A percentile compares a stretch with the other conserved stretches of the same genome.
These are phyloP conservation scores for Claviceps paspali DNA, from an alignment of 2,329 filamentous ascomycete genomes.

Conservation along the genomic window DNA sequence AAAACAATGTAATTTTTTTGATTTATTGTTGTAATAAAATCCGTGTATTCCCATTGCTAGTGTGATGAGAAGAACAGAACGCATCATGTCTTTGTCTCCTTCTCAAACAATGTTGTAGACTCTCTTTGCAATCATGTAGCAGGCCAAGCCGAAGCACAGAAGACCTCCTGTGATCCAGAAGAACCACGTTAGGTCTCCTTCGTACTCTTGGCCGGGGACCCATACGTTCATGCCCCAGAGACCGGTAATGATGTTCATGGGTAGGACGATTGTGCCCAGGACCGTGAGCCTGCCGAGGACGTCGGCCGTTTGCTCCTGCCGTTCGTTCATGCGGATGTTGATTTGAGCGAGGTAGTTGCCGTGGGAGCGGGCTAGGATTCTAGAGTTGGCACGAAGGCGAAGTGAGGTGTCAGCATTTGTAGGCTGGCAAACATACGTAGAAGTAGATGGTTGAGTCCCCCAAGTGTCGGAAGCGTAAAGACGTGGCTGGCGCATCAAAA, in stretches of 20 bases:
- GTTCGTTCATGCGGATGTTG: slow-evolving; percentile 97
- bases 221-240: slow-evolving; percentile 98
- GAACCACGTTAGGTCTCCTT: slow-evolving; percentile 63
- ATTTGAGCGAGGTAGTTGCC: slow-evolving; percentile 98
- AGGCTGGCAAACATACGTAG: no score
- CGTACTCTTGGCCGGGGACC: slow-evolving; percentile 80
- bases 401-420: no score
- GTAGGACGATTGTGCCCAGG: slow-evolving; percentile 87
- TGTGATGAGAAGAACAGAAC: not conserved
- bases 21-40: no score
- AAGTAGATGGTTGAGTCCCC: no score
- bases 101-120: slow-evolving; percentile 62
- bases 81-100: not conserved
- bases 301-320: slow-evolving; percentile 88
- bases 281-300: slow-evolving; percentile 91
- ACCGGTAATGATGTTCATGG: slow-evolving; percentile 98
- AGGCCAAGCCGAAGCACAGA: slow-evolving; percentile 61
- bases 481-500: not conserved
- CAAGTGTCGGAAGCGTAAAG: no score
- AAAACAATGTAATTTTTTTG: not conserved
- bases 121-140: slow-evolving; percentile 70
- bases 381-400: not conserved
- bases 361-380: slow-evolving; percentile 79
- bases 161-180: slow-evolving; percentile 59
- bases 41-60: no score